These are phyloP conservation scores for Ramalina intermedia DNA, from an alignment of 495 filamentous ascomycete genomes.

Conservation along the genomic window DNA sequence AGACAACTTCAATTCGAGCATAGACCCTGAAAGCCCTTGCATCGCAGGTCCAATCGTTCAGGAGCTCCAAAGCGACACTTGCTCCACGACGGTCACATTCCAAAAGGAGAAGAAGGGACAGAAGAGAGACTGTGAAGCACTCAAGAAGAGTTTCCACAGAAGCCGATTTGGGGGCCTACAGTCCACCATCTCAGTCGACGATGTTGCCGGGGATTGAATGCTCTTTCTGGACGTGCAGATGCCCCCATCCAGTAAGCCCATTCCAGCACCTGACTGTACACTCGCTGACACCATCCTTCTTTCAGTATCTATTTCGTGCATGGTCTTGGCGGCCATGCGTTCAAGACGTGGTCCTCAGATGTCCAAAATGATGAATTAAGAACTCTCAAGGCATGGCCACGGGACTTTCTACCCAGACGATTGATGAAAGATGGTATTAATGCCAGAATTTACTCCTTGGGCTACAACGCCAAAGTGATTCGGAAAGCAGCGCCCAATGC, in stretches of 20 bases:
- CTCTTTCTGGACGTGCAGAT: background rate
- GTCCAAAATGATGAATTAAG: background rate
- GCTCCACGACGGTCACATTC: slow-evolving; percentile 3
- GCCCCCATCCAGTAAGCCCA: slow-evolving; percentile 1
- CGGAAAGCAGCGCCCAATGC: slow-evolving; percentile 1
- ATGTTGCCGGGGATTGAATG: background rate
- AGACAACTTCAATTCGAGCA: background rate
- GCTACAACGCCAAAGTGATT: slow-evolving; percentile 3
- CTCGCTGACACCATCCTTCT: background rate
- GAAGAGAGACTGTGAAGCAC: background rate
- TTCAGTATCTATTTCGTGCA: slow-evolving; percentile 2
- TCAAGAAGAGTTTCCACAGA: background rate
- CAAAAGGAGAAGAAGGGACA: slow-evolving; percentile 1
- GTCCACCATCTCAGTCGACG: background rate
- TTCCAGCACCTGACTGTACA: background rate
- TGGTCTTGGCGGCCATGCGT: slow-evolving; percentile 2
- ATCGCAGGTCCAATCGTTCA: background rate
- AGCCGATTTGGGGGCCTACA: background rate
- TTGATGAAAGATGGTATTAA: background rate
- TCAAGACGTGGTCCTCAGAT: slow-evolving; percentile 4
- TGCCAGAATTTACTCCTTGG: background rate
- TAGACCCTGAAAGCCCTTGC: background rate
- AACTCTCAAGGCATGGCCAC: slow-evolving; percentile 1
- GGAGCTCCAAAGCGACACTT: background rate
- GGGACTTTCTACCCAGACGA: slow-evolving; percentile 4